Evolutionary conservation across 1,284 basidiomycete genomes (phyloP), one percentile per base, ranked within the genome.

Genomic region (Marasmius sp.): DNA sequence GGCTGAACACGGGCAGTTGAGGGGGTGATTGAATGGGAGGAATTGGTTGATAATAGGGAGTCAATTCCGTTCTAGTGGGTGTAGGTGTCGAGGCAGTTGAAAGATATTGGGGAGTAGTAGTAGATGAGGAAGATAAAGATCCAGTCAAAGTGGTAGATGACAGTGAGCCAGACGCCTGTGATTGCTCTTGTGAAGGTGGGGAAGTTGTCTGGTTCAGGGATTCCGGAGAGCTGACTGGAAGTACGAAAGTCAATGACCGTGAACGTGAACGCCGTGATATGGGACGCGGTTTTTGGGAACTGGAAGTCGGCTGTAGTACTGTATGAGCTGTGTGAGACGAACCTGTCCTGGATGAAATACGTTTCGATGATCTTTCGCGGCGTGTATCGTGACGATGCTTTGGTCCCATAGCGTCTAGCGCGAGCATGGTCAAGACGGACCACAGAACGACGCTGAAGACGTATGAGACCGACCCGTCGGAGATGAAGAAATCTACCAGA

Each of bases 401-500:
- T 14, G 73, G 71, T 27, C 67, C 64, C 51, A 74, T 27, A 12
- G 69, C 67, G 60, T 77, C 77, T 12, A 74, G 72, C 16, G 70
- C 68, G 7, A 77, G 61, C 18, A 73, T 64, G 8, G 70, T 75
- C 49, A 81, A 66, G 5, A 67, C 67, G 20, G 74, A 74, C 73
- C 77, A 81, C 18, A 79, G 61, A 0, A 75, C 55, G 38, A 76
- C 69, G 61, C 76, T 66, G 9, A 75, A 60, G 18, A 75, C 66
- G 41, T 74, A 72, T 11, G 66, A 63, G 36, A 70, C 43, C 61
- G 27, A 27, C 27, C 72, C 72, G 50, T 69, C 67, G 38, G 74
- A 73, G 60, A 78, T 64, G 16, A 79, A 66, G 18, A 79, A 62
- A 62, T 80, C 79, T 38, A 79, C 64, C 47, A 73, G 66, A 16